These are phyloP conservation scores for Rhizoctonia solani DNA, from an alignment of 1,284 basidiomycete genomes.

Conservation along the genomic window DNA sequence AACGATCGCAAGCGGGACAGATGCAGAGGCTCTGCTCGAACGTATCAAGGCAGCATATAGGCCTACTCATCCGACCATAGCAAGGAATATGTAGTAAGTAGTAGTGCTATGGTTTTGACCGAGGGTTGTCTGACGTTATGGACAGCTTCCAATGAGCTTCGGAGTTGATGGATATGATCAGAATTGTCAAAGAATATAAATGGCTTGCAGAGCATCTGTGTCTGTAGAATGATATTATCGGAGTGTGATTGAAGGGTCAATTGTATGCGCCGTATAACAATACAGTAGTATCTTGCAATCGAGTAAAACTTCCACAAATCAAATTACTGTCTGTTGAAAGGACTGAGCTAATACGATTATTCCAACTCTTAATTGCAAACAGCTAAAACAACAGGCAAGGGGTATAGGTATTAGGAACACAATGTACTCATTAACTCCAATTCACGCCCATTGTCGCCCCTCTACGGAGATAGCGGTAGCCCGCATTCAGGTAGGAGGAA, in stretches of 20 bases:
- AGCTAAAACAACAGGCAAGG: too few species aligned
- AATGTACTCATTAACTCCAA: neutral
- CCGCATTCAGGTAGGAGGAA: neutral
- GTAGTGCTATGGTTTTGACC: too few species aligned
- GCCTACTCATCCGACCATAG: conserved; percentile 12
- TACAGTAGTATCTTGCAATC: too few species aligned
- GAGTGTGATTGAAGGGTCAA: neutral
- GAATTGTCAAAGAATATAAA: too few species aligned
- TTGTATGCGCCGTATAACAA: neutral
- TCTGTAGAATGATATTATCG: neutral
- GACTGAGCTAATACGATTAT: too few species aligned
- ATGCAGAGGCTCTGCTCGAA: conserved; percentile 13
- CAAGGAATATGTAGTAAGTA: conserved; percentile 34
- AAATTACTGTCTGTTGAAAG: too few species aligned
- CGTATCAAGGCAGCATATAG: conserved; percentile 24
- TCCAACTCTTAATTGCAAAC: too few species aligned
- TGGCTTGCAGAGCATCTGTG: neutral
- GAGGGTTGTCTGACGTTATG: neutral
- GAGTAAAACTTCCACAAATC: too few species aligned
- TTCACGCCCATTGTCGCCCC: neutral
- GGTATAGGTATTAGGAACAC: neutral
- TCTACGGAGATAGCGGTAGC: neutral
- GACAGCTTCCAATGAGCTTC: neutral
- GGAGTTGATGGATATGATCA: too few species aligned
- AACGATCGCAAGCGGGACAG: conserved; percentile 23